Evolutionary conservation across 371 early-diverging fungal genomes (phyloP).

Genomic region (Mucor lusitanicus): DNA sequence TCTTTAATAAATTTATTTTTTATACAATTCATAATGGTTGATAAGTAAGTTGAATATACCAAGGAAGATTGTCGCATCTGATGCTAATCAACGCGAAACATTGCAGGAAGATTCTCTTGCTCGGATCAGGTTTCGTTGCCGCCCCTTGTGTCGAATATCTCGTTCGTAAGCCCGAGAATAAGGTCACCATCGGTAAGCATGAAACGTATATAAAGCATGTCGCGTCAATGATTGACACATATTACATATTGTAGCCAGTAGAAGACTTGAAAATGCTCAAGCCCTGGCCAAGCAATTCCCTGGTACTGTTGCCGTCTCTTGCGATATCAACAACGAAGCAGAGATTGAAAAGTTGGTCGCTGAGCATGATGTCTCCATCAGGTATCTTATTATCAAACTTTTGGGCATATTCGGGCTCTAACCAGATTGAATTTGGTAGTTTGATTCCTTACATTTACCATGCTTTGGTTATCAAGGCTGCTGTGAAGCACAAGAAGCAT

Average conservation of each 20-base stretch:
- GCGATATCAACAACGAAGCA: slow-evolving; percentile 81
- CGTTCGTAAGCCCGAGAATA: slow-evolving; percentile 78
- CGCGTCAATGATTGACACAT: neutral
- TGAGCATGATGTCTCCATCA: slow-evolving; percentile 81
- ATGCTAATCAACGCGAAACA: neutral
- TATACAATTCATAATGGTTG: slow-evolving; percentile 18
- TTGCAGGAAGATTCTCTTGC: slow-evolving; percentile 82
- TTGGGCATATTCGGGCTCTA: neutral
- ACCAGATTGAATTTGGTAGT: slow-evolving; percentile 28
- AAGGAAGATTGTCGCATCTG: neutral
- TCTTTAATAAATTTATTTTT: slow-evolving; percentile 6
- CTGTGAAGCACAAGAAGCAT: slow-evolving; percentile 79
- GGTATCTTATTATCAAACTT: slow-evolving; percentile 17
- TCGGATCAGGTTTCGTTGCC: slow-evolving; percentile 97
- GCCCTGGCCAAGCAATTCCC: slow-evolving; percentile 63
- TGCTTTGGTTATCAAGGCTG: slow-evolving; percentile 83
- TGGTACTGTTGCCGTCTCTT: slow-evolving; percentile 64
- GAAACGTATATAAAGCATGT: neutral
- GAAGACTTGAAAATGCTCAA: slow-evolving; percentile 78
- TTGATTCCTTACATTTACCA: slow-evolving; percentile 91
- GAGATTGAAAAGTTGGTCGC: slow-evolving; percentile 89
- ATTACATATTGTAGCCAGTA: slow-evolving; percentile 63
- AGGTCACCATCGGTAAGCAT: slow-evolving; percentile 73
- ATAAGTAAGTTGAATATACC: slow-evolving; percentile 15
- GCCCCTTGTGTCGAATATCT: slow-evolving; percentile 96